Percentiles rank a stretch among this genome's conserved stretches.
Evolutionary conservation across 2,329 filamentous ascomycete genomes (phyloP).

Genomic region (Macrophomina tecta): DNA sequence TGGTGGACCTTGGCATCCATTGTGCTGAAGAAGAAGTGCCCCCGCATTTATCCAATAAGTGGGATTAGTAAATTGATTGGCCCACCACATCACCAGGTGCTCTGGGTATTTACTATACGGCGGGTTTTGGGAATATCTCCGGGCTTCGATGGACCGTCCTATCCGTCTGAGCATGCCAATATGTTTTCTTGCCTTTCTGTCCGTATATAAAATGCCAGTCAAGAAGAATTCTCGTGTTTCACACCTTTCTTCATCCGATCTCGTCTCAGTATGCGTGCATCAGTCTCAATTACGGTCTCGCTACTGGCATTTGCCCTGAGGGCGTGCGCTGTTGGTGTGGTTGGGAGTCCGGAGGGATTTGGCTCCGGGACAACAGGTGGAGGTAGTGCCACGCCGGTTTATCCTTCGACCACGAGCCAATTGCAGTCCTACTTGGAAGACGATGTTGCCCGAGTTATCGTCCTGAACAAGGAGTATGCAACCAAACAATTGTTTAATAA

Average conservation of each 20-base stretch:
- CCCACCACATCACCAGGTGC: not conserved
- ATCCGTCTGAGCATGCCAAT: not conserved
- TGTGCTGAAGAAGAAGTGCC: constrained; percentile 5
- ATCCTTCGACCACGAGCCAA: constrained; percentile 61
- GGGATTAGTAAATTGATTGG: not conserved
- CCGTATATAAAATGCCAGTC: constrained; percentile 7
- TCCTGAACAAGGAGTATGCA: constrained; percentile 56
- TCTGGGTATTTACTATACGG: constrained; percentile 20
- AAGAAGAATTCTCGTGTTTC: not conserved
- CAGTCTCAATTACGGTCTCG: not conserved
- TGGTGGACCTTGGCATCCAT: constrained; percentile 14
- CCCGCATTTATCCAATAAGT: constrained; percentile 24
- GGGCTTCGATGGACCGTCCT: not conserved
- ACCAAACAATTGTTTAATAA: constrained; percentile 30
- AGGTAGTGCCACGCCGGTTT: constrained; percentile 60
- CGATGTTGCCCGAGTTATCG: constrained; percentile 60
- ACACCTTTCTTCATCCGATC: not conserved
- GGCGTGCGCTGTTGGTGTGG: constrained; percentile 31
- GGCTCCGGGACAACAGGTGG: constrained; percentile 66
- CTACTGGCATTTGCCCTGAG: constrained; percentile 12
- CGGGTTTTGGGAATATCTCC: constrained; percentile 20
- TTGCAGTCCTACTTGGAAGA: constrained; percentile 66
- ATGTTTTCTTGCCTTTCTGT: not conserved
- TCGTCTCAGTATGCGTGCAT: not conserved
- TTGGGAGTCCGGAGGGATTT: constrained; percentile 54